These are phyloP conservation scores for Diaporthe vexans DNA, from an alignment of 2,329 filamentous ascomycete species.

Conservation along the genomic window DNA sequence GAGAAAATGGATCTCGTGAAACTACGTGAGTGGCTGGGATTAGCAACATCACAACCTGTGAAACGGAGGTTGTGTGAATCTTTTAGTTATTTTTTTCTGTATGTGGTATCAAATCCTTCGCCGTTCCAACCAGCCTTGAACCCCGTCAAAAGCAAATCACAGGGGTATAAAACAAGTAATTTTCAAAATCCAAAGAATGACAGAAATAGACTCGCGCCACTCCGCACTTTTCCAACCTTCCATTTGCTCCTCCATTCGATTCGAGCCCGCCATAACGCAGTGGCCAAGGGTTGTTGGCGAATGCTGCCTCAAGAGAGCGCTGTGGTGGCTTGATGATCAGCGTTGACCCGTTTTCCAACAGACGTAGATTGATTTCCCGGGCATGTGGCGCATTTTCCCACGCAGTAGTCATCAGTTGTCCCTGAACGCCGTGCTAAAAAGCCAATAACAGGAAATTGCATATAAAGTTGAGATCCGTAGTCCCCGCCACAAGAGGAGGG, in stretches of 20 bases:
- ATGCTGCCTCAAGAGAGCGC: background rate
- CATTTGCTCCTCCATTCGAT: background rate
- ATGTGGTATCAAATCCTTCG: slow-evolving; percentile 24
- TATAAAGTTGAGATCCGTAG: background rate
- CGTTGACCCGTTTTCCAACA: background rate
- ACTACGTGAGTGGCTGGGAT: background rate
- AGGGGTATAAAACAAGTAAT: slow-evolving; percentile 33
- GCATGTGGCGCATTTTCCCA: background rate
- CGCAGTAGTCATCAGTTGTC: slow-evolving; percentile 1
- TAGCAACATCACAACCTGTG: background rate
- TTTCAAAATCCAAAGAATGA: slow-evolving; percentile 19
- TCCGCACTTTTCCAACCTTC: slow-evolving; percentile 14
- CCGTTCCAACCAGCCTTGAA: slow-evolving; percentile 27
- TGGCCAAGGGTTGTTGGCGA: background rate
- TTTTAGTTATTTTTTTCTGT: slow-evolving; percentile 6
- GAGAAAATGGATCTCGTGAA: background rate
- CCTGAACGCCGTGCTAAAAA: slow-evolving; percentile 40
- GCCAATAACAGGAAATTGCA: slow-evolving; percentile 21
- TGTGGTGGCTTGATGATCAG: background rate
- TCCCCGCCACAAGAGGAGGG: background rate
- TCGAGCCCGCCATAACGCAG: background rate
- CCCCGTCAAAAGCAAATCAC: slow-evolving; percentile 14
- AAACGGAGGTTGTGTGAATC: slow-evolving; percentile 3
- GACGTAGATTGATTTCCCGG: background rate
- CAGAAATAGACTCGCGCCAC: background rate